These are phyloP conservation scores for Eimeria sp. DNA, from an alignment of 169 alveolate species.

Conservation along the genomic window DNA sequence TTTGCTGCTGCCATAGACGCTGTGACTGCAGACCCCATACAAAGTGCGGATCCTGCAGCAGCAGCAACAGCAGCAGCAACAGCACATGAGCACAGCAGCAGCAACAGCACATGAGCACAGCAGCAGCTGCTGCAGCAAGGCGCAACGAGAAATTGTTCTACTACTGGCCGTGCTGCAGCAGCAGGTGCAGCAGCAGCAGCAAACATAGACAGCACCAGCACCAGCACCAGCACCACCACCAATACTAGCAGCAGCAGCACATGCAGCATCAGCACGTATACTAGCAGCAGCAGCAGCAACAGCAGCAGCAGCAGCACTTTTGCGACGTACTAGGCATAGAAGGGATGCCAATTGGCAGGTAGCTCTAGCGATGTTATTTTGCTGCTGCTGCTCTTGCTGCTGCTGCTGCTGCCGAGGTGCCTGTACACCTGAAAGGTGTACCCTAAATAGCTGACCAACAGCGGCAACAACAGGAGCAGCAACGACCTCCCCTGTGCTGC, in stretches of 20 bases:
- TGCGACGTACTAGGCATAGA: slow-evolving; percentile 33
- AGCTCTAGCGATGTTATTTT: slow-evolving; percentile 31
- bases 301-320: slow-evolving; percentile 6
- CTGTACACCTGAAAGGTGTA: slow-evolving; percentile 68
- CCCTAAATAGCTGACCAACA: slow-evolving; percentile 28
- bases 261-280: not conserved
- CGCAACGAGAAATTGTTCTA: not conserved
- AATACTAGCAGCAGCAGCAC: slow-evolving; percentile 7
- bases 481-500: slow-evolving; percentile 23
- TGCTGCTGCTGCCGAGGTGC: slow-evolving; percentile 55
- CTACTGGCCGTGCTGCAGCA: not conserved
- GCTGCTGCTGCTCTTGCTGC: slow-evolving; percentile 53
- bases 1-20: slow-evolving; percentile 56
- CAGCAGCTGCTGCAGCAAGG: slow-evolving; percentile 30
- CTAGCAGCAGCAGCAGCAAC: slow-evolving; percentile 32
- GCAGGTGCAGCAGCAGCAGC: slow-evolving; percentile 24
- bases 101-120: not conserved
- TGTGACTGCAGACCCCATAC: slow-evolving; percentile 62
- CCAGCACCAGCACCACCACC: not conserved
- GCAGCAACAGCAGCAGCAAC: slow-evolving; percentile 42
- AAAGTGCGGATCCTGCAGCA: slow-evolving; percentile 61
- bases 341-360: slow-evolving; percentile 30
- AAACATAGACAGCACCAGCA: not conserved
- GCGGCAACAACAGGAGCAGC: slow-evolving; percentile 75
- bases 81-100: not conserved